phyloP scores from a whole-genome alignment of 2,329 filamentous ascomycete genomes.

The Alternaria conjuncta region DNA sequence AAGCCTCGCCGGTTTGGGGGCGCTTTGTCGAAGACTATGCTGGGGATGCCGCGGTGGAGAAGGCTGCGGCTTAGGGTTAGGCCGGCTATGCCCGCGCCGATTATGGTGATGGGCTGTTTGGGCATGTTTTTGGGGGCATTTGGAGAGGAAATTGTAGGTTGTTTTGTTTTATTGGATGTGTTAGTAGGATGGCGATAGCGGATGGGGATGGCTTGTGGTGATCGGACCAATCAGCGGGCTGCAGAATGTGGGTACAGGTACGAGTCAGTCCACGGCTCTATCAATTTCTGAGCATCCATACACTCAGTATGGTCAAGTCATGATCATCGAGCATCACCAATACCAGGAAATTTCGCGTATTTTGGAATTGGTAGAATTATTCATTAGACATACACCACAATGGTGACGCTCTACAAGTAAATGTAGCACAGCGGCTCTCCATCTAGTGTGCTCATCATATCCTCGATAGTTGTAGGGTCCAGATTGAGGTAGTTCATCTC shows the following conservation, averaged over 20 bases:
- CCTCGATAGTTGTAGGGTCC: constrained; percentile 37
- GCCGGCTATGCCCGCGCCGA: constrained; percentile 56
- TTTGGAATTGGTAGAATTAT: not conserved
- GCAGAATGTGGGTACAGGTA: not conserved
- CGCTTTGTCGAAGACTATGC: constrained; percentile 45
- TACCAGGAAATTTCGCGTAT: not conserved
- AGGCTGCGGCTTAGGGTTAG: constrained; percentile 50
- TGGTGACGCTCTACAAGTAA: constrained; percentile 35
- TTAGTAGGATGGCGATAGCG: not conserved
- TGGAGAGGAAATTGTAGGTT: not conserved
- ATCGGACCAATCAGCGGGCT: not conserved
- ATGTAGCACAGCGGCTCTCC: constrained; percentile 55
- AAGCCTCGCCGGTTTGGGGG: constrained; percentile 28
- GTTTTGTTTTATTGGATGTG: not conserved
- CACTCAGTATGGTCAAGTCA: not conserved
- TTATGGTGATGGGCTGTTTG: constrained; percentile 35
- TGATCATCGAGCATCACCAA: not conserved
- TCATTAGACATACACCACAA: not conserved
- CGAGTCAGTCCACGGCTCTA: no score
- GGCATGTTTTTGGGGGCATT: not conserved
- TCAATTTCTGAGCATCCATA: not conserved
- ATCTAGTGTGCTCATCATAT: constrained; percentile 49
- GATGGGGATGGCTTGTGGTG: not conserved
- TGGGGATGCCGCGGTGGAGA: constrained; percentile 36
- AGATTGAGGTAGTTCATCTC: constrained; percentile 47